Base-by-base conservation (phyloP, 2,329 filamentous ascomycete species). In the Calonectria hawksworthii region DNA sequence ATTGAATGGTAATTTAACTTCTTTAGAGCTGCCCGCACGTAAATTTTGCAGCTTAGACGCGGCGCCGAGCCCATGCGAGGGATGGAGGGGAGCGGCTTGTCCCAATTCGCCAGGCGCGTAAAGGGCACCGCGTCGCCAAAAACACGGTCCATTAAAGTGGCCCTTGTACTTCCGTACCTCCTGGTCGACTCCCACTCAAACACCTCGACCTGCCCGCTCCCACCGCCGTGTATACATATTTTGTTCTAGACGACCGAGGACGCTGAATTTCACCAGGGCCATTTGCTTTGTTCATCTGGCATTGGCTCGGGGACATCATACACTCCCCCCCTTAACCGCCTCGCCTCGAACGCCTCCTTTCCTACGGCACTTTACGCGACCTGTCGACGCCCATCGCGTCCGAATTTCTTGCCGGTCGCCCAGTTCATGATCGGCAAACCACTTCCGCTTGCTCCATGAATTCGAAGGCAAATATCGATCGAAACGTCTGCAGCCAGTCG, bases 81-180 rank as follows among this genome's bases (percentile, higher is more conserved):
- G 56, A 63, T 41, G 56, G 36, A 63, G 56, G 56, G 52, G 52
- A 38, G 56, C 38, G 63, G 23, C 47, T 50, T 68, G 51, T 38
- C 68, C 70, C 68, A 79, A 80, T 76, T 75, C 74, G 72, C 70
- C 61, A 76, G 75, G 73, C 78, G 81, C 81, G 81, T 82, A 76
- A 76, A 72, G 68, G 61, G 67, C 76, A 76, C 75, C 81, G 80
- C 80, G 80, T 82, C 78, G 75, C 74, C 78, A 77, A 81, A 82
- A 82, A 82, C 80, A 77, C 80, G 80, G 71, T 75, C 54, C 14
- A 41, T 56, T 72, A 75, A 80, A 80, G 77, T 80, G 77, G 76
- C 28, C 75, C 72, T 72, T 72, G 76, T 76, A 67, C 70, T 73
- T 61, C 30, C 30, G 59, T 73, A 51, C 71, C 71, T 32, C 50